These are phyloP conservation scores for Aspergillus vadensis DNA, from an alignment of 2,329 filamentous ascomycete genomes.

Conservation along the genomic window DNA sequence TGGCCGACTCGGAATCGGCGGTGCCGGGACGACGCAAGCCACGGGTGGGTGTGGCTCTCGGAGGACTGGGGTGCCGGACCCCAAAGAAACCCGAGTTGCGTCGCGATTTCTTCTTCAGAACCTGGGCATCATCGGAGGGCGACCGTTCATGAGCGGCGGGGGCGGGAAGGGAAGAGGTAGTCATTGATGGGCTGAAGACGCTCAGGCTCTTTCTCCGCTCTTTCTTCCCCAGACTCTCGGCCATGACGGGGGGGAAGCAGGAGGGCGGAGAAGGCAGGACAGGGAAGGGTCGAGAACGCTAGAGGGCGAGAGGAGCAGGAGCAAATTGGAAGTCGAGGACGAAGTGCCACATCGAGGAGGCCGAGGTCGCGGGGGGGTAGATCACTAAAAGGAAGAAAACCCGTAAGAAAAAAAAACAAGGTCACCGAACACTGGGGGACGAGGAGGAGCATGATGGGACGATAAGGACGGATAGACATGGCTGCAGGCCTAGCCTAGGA, in stretches of 20 bases:
- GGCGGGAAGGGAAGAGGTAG: conserved; percentile 25
- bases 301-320: conserved; percentile 4
- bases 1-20: conserved; percentile 30
- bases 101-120: conserved; percentile 37
- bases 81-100: conserved; percentile 45
- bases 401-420: conserved; percentile 7
- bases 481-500: conserved; percentile 22
- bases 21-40: conserved; percentile 31
- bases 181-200: conserved; percentile 35
- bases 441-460: conserved; percentile 14
- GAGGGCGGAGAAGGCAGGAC: conserved; percentile 8
- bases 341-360: conserved; percentile 35
- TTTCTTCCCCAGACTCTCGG: conserved; percentile 35
- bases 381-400: conserved; percentile 23
- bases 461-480: conserved; percentile 18
- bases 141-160: conserved; percentile 36
- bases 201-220: conserved; percentile 41
- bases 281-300: conserved; percentile 9
- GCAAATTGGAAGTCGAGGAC: conserved; percentile 1
- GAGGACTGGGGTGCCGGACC: conserved; percentile 31
- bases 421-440: conserved; percentile 12
- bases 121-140: conserved; percentile 40
- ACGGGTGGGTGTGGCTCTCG: conserved; percentile 20
- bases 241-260: conserved; percentile 29
- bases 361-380: conserved; percentile 24